These are phyloP conservation scores for Rhexocercosporidium sp. DNA, from an alignment of 2,329 filamentous ascomycete species.

Conservation along the genomic window DNA sequence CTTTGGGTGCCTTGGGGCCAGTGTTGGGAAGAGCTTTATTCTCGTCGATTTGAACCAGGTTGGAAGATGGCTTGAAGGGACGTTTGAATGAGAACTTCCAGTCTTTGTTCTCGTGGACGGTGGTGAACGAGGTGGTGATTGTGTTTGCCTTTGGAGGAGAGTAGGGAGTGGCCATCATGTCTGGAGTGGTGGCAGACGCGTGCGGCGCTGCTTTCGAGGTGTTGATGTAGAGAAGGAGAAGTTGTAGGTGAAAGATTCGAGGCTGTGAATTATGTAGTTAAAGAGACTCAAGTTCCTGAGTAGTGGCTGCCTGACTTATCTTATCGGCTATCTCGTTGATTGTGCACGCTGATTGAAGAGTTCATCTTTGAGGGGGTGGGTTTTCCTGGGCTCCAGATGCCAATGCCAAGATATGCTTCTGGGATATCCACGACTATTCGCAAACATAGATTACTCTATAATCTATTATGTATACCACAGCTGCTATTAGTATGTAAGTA, in stretches of 20 bases:
- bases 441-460: too few relatives aligned
- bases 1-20: not conserved
- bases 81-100: not conserved
- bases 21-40: not conserved
- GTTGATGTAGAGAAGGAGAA: not conserved
- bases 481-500: too few relatives aligned
- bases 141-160: not conserved
- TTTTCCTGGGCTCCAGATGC: not conserved
- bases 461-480: too few relatives aligned
- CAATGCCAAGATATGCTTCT: too few relatives aligned
- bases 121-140: not conserved
- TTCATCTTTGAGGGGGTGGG: not conserved
- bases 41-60: not conserved
- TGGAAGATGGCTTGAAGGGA: not conserved
- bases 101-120: not conserved
- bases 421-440: too few relatives aligned
- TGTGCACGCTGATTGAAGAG: not conserved
- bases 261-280: not conserved
- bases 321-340: not conserved
- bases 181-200: not conserved
- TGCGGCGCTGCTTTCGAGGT: not conserved
- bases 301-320: not conserved
- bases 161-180: not conserved
- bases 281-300: not conserved
- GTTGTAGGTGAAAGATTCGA: not conserved